These are phyloP conservation scores for Talaromyces albobiverticillius DNA, from an alignment of 2,329 filamentous ascomycete species.

Conservation along the genomic window DNA sequence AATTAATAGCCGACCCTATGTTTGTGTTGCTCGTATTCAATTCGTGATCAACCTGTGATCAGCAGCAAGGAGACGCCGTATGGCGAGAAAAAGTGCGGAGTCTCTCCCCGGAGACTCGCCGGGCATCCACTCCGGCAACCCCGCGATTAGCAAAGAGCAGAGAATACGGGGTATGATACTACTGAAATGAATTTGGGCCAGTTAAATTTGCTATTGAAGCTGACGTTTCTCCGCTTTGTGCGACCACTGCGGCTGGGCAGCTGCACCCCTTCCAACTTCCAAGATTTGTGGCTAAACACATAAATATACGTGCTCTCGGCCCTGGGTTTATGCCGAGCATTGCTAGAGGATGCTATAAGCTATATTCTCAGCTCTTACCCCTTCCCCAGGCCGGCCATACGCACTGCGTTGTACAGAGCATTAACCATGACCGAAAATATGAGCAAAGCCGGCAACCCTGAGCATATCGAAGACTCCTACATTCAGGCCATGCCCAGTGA, in stretches of 20 bases:
- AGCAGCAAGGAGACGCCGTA: not conserved
- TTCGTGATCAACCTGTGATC: too few species aligned
- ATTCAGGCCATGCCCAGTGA: not conserved
- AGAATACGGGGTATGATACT: not conserved
- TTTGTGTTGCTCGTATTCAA: not conserved
- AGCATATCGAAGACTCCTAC: not conserved
- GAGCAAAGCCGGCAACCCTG: not conserved
- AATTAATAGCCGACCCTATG: not conserved
- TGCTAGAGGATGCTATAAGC: too few species aligned
- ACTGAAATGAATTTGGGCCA: not conserved
- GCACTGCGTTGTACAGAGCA: not conserved
- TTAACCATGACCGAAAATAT: not conserved
- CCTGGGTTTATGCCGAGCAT: not conserved
- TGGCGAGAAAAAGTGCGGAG: not conserved
- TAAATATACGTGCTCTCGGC: not conserved
- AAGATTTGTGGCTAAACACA: not conserved
- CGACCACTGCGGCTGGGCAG: not conserved
- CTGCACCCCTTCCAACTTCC: not conserved
- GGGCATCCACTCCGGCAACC: not conserved
- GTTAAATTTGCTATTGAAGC: not conserved
- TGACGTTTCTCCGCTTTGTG: not conserved
- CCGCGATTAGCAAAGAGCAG: not conserved
- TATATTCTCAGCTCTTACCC: too few species aligned
- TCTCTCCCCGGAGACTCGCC: conserved; percentile 4
- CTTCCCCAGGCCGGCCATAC: not conserved